Evolutionary conservation across 2,329 filamentous ascomycete genomes (phyloP), one percentile per base, ranked within the genome.

Genomic region (Penicillium sp.): DNA sequence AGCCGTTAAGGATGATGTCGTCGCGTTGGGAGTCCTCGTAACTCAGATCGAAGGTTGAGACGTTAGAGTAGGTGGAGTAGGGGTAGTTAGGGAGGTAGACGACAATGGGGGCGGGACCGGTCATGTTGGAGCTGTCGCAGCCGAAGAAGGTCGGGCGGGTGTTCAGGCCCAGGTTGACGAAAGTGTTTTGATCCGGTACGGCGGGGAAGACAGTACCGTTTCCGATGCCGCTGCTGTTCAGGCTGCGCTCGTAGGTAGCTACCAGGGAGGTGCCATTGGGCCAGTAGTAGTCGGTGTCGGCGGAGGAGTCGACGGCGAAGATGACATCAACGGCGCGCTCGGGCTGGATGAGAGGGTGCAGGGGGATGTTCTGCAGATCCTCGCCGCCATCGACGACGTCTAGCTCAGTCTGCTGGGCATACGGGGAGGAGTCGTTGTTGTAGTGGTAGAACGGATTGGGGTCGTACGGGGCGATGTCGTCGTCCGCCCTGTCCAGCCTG

Each of bases 41-140:
- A 32, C 69, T 68, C 29, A 82, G 74, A 50, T 82, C 75, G 66
- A 86, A 91, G 40, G 91, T 96, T 2, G 85, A 86, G 6, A 85
- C 77, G 73, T 97, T 97, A 67, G 84, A 86, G 54, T 77, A 70
- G 63, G 79, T 80, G 38, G 84, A 78, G 70, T 94, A 95, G 1
- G 89, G 90, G 18, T 84, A 77, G 64, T 93, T 94, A 47, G 93
- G 88, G 37, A 97, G 68, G 72, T 98, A 98, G 54, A 95, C 87
- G 52, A 95, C 74, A 1, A 95, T 69, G 0, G 89, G 89, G 3
- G 65, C 54, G 1, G 70, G 59, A 8, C 69, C 68, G 0, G 81
- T 82, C 40, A 80, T 75, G 67, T 89, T 88, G 42, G 72, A 73
- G 28, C 75, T 74, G 63, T 88, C 72, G 69, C 87, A 93, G 36